A percentile compares a stretch with the other conserved stretches of the same genome.
Evolutionary conservation across 1,284 basidiomycete species (phyloP).

Genomic region (Polyporus tsugae): DNA sequence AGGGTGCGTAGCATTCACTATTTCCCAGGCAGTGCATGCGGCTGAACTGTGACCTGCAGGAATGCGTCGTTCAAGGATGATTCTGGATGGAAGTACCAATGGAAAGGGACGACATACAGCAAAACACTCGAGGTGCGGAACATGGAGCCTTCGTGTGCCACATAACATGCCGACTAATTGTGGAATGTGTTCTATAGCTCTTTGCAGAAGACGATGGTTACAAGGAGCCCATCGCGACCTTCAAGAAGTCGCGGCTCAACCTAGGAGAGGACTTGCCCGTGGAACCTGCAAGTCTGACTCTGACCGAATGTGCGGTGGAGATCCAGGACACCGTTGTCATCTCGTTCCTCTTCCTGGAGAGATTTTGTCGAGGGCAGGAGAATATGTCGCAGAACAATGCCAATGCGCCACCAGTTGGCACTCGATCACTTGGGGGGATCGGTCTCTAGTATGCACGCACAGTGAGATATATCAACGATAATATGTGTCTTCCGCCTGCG

Average conservation of each 20-base stretch:
- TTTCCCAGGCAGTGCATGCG: background rate
- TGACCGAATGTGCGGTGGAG: conserved; percentile 44
- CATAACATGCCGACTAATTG: background rate
- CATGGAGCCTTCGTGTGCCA: background rate
- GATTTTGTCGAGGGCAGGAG: conserved; percentile 27
- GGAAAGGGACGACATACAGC: conserved; percentile 49
- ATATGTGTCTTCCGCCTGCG: too few relatives aligned
- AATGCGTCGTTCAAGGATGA: conserved; percentile 41
- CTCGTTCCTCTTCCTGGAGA: conserved; percentile 51
- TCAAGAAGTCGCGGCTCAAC: conserved; percentile 43
- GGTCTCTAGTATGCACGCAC: background rate
- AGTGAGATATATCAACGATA: too few relatives aligned
- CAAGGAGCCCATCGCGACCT: conserved; percentile 45
- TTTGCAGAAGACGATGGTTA: conserved; percentile 42
- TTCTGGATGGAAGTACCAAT: conserved; percentile 46
- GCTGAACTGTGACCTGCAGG: background rate
- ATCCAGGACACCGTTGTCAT: conserved; percentile 47
- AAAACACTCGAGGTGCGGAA: conserved; percentile 44
- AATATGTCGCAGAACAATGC: conserved; percentile 21
- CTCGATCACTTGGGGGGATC: background rate
- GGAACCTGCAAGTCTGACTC: conserved; percentile 41
- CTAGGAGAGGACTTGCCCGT: conserved; percentile 28
- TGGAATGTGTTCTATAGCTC: conserved; percentile 41
- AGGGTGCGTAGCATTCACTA: background rate
- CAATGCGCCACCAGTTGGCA: background rate